These are phyloP conservation scores for Aspergillus sp. DNA, from an alignment of 2,329 filamentous ascomycete genomes.

Conservation along the genomic window DNA sequence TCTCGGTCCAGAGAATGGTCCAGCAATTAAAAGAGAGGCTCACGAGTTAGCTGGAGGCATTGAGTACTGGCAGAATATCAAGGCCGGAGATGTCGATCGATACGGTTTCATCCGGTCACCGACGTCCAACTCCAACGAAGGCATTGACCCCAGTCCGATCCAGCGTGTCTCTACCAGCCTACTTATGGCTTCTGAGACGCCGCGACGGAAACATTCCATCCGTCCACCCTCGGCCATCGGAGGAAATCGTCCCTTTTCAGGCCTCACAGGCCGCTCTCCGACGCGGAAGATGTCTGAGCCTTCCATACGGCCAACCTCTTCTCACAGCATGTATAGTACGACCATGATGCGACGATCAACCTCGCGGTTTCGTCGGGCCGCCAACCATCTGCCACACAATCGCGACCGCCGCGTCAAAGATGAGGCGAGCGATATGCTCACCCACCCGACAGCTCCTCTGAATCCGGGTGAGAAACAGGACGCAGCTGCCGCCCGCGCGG, in stretches of 20 bases:
- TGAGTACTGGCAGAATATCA: conserved; percentile 66
- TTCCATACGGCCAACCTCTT: conserved; percentile 49
- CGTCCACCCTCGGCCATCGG: conserved; percentile 53
- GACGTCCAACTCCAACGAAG: conserved; percentile 29
- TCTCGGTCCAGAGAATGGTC: conserved; percentile 32
- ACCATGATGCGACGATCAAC: conserved; percentile 44
- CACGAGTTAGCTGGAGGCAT: conserved; percentile 63
- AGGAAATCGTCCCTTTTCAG: conserved; percentile 47
- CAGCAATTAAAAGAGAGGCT: conserved; percentile 51
- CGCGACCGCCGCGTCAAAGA: conserved; percentile 57
- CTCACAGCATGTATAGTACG: conserved; percentile 48
- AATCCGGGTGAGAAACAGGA: conserved; percentile 52
- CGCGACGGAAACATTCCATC: conserved; percentile 55
- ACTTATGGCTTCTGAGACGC: conserved; percentile 58
- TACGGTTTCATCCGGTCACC: conserved; percentile 63
- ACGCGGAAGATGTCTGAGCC: conserved; percentile 46
- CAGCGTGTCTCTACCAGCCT: conserved; percentile 64
- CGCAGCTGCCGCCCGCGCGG: conserved; percentile 49
- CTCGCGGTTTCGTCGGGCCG: conserved; percentile 53
- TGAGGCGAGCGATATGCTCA: conserved; percentile 67
- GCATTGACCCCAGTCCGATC: conserved; percentile 45
- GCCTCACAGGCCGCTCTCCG: conserved; percentile 41
- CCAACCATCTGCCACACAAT: conserved; percentile 57
- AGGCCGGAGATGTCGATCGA: conserved; percentile 61
- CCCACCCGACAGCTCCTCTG: conserved; percentile 55